Evolutionary conservation across 805 yeast species (phyloP), one percentile per base, ranked within the genome.

Genomic region (Kuraishia piskuri): DNA sequence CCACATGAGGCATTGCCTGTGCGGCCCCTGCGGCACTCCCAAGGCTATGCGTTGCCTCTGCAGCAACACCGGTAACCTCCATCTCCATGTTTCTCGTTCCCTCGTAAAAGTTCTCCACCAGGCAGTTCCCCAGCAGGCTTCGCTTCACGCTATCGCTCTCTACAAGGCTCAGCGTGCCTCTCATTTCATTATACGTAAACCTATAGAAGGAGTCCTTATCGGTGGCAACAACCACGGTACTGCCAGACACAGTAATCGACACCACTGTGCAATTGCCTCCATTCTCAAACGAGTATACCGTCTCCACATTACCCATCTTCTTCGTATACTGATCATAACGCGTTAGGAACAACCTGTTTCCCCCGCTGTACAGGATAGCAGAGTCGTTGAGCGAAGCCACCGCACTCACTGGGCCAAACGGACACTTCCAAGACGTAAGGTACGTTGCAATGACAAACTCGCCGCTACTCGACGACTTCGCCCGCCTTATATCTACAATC

Each of bases 191-290:
- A 46, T 59, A 61, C 3, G 46, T 50, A 48, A 65, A 58, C 23
- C 49, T 51, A 4, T 56, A 57, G 26, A 61, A 58, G 1, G 73
- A 68, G 40, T 63, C 63, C 46, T 58, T 63, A 22, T 58, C 63
- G 0, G 73, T 68, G 1, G 66, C 59, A 1, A 70, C 60, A 19
- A 66, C 25, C 1, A 67, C 58, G 3, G 9, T 40, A 19, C 59
- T 54, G 1, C 56, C 62, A 9, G 47, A 52, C 5, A 64, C 60
- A 22, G 59, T 61, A 44, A 69, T 60, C 6, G 56, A 60, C 3
- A 61, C 60, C 23, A 60, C 59, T 1, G 55, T 57, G 4, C 63
- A 60, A 9, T 17, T 7, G 14, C 17, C 40, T 4, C 40, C 40
- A 12, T 31, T 31, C 17, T 31, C 40, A 19, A 47, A 47, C 26